Evolutionary conservation across 1,139 yeast species (phyloP).

Genomic region (Protomyces macrosporus): DNA sequence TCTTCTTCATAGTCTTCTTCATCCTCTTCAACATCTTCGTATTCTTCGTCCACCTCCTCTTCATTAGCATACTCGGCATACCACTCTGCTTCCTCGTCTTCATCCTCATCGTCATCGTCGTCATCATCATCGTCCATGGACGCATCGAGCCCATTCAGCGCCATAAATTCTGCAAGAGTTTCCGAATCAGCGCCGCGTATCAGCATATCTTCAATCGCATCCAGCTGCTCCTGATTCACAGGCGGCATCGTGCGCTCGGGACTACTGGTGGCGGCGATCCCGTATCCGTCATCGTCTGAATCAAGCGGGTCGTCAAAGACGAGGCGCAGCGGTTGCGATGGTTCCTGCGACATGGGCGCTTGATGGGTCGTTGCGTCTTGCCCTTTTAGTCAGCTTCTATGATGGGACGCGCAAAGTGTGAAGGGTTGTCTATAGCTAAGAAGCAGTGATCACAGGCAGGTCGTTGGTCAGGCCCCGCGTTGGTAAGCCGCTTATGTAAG

Average conservation of each 20-base stretch:
- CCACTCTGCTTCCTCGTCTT: neutral
- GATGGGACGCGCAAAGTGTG: too few relatives aligned
- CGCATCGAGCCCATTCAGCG: too few relatives aligned
- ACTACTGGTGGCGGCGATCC: neutral
- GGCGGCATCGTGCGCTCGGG: too few relatives aligned
- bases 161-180: too few relatives aligned
- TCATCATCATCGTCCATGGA: slow-evolving; percentile 8
- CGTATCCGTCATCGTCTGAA: neutral
- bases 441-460: too few relatives aligned
- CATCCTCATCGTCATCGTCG: neutral
- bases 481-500: too few relatives aligned
- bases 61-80: neutral
- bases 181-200: too few relatives aligned
- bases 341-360: neutral
- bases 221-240: too few relatives aligned
- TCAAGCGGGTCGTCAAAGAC: neutral
- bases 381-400: too few relatives aligned
- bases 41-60: slow-evolving; percentile 1
- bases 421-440: too few relatives aligned
- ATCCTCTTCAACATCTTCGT: slow-evolving; percentile 3
- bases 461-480: too few relatives aligned
- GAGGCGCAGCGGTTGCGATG: neutral
- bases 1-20: slow-evolving; percentile 1
- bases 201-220: too few relatives aligned
- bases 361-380: neutral